Conservation (phyloP, 345 rosid genomes). For the Psidium guajava region DNA sequence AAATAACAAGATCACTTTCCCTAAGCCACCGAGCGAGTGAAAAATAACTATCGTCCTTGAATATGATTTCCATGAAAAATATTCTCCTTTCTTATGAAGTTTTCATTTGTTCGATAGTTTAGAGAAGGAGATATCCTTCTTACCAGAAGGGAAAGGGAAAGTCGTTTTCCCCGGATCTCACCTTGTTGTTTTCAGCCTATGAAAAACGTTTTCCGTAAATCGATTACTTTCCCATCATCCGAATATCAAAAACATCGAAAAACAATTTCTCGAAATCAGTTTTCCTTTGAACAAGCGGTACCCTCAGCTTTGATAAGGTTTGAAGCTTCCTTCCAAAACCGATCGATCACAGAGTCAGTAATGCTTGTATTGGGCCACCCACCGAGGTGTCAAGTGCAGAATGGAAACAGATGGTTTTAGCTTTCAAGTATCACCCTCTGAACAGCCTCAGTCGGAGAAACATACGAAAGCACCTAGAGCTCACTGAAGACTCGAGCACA, state of each 20-base stretch:
- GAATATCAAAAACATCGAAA: background rate
- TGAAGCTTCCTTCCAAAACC: background rate
- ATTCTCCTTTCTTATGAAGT: background rate
- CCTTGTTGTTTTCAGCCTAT: background rate
- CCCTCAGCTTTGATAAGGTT: background rate
- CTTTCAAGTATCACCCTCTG: background rate
- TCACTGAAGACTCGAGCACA: background rate
- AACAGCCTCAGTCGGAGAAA: background rate
- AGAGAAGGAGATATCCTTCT: background rate
- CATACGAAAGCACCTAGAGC: background rate
- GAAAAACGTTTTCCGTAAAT: rapidly evolving
- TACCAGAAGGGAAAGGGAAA: background rate
- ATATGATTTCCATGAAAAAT: background rate
- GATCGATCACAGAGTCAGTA: background rate
- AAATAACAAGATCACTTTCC: background rate
- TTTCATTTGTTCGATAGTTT: background rate
- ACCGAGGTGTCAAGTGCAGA: background rate
- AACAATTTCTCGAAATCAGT: background rate
- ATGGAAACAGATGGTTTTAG: background rate
- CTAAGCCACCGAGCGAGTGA: background rate
- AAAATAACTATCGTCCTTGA: background rate
- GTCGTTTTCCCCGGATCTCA: background rate
- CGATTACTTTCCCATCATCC: background rate
- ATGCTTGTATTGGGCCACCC: background rate
- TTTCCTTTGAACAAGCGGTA: background rate